Percentiles rank a stretch among this genome's conserved stretches.
phyloP scores from a whole-genome alignment of 2,329 filamentous ascomycete species.

The Talaromyces amestolkiae region DNA sequence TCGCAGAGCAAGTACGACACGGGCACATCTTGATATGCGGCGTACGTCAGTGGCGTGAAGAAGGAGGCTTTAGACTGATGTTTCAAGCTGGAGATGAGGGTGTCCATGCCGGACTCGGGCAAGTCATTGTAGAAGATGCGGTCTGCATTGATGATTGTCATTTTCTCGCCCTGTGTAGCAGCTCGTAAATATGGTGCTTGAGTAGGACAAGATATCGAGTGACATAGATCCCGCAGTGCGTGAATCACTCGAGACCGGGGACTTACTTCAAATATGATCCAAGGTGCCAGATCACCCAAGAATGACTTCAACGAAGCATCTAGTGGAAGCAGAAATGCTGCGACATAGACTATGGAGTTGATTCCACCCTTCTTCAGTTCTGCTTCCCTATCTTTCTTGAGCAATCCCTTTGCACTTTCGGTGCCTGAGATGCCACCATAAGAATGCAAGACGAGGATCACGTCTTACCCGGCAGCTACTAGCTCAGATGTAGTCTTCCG shows the following conservation, averaged over 20 bases:
- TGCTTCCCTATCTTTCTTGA: constrained; percentile 1
- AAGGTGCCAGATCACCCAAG: neutral
- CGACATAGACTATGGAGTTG: neutral
- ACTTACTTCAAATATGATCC: neutral
- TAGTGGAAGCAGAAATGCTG: neutral
- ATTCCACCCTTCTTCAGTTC: neutral
- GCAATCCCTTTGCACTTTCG: neutral
- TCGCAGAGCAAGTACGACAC: neutral
- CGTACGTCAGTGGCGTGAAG: neutral
- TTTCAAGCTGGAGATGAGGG: neutral
- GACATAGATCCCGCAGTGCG: too few species aligned
- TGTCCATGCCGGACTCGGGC: neutral
- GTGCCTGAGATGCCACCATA: neutral
- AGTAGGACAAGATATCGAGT: too few species aligned
- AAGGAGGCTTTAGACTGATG: neutral
- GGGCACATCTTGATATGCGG: neutral
- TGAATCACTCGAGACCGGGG: too few species aligned
- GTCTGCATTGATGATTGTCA: neutral
- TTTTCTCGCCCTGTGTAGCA: neutral
- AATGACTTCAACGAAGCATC: neutral
- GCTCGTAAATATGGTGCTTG: neutral
- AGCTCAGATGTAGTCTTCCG: neutral
- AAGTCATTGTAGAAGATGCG: neutral
- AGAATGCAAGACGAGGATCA: constrained; percentile 6
- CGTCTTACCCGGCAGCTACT: neutral